These are phyloP conservation scores for Cerrena zonata DNA, from an alignment of 1,284 basidiomycete species.

Conservation along the genomic window DNA sequence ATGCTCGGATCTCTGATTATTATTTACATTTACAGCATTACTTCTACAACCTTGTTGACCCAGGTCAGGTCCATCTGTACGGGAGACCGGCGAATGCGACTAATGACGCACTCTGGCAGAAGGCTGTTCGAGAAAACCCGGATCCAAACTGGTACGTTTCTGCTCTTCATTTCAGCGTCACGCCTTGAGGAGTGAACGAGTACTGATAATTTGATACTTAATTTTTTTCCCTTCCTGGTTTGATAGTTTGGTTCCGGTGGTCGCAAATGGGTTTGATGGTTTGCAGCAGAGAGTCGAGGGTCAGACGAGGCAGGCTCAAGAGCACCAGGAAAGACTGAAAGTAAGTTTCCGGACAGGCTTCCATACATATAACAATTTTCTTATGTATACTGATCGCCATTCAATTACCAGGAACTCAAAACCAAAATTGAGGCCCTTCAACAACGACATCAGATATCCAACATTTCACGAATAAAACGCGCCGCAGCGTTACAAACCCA, in stretches of 20 bases:
- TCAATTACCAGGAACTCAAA: conserved; percentile 59
- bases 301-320: conserved; percentile 63
- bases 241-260: conserved; percentile 74
- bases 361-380: not conserved
- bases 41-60: conserved; percentile 84
- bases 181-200: too few species aligned
- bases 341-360: conserved; percentile 23
- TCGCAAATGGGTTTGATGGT: conserved; percentile 80
- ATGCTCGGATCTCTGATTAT: too few species aligned
- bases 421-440: conserved; percentile 58
- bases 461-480: conserved; percentile 63
- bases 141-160: conserved; percentile 67
- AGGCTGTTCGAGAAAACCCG: conserved; percentile 77
- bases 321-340: conserved; percentile 69
- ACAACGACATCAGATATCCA: conserved; percentile 64
- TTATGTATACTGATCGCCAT: not conserved
- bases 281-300: conserved; percentile 76
- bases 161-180: too few species aligned
- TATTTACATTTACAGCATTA: conserved; percentile 48
- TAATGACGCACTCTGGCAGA: conserved; percentile 76
- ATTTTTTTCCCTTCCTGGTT: too few species aligned
- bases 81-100: conserved; percentile 69
- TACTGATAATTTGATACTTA: too few species aligned
- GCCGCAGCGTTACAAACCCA: conserved; percentile 67
- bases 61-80: conserved; percentile 62